These are phyloP conservation scores for Solanum tacnaense DNA, from an alignment of 257 asterid species.

Conservation along the genomic window DNA sequence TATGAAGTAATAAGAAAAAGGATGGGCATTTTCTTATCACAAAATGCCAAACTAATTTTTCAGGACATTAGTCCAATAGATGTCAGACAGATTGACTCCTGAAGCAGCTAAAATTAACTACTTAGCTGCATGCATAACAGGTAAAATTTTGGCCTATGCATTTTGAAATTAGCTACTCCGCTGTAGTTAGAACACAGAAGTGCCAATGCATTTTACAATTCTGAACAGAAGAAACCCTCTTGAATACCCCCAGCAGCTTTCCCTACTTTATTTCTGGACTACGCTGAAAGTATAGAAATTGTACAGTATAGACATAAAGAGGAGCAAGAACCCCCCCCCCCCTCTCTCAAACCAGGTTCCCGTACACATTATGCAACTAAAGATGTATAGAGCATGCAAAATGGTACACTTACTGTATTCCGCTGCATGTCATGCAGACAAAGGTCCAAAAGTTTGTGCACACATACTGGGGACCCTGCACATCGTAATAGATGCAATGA, in stretches of 20 bases:
- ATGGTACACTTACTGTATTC: conserved; percentile 65
- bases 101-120: background rate
- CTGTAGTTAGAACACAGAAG: background rate
- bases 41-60: background rate
- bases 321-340: background rate
- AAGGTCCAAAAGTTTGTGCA: conserved; percentile 96
- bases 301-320: background rate
- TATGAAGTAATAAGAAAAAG: background rate
- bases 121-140: background rate
- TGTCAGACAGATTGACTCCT: background rate
- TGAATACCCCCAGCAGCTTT: background rate
- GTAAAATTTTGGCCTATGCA: background rate
- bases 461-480: conserved; percentile 97
- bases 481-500: background rate
- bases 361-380: background rate
- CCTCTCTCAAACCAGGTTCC: background rate
- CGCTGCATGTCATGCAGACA: conserved; percentile 85
- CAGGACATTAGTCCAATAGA: background rate
- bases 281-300: background rate
- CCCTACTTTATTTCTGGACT: background rate
- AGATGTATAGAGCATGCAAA: background rate
- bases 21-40: background rate
- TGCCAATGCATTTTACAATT: background rate
- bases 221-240: background rate
- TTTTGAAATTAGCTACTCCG: background rate